Conservation (phyloP, 176 grass and related monocot species). For the Bonia amplexicaulis region DNA sequence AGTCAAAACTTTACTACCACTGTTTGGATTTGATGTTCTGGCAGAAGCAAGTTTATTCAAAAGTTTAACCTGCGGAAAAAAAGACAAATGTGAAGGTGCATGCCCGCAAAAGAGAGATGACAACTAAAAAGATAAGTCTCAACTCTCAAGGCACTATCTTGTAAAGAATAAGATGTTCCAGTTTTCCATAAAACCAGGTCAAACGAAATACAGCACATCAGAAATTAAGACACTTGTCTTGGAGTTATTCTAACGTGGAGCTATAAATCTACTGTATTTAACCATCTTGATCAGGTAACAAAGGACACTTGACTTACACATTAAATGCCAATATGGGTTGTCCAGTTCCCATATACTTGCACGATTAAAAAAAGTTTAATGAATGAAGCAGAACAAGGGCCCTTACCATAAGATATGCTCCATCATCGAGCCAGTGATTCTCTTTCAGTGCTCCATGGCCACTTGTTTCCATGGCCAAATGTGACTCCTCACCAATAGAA, state of each 20-base stretch:
- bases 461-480: constrained; percentile 98
- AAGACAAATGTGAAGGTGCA: neutral
- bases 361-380: neutral
- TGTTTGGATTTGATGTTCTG: constrained; percentile 56
- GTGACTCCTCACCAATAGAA: constrained; percentile 83
- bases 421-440: constrained; percentile 98
- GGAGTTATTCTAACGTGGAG: neutral
- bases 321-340: neutral
- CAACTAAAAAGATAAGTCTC: neutral
- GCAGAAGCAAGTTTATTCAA: constrained; percentile 86
- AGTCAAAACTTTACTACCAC: constrained; percentile 71
- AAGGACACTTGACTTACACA: neutral
- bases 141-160: neutral
- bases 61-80: constrained; percentile 70
- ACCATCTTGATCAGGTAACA: neutral
- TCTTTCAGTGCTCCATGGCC: constrained; percentile 97
- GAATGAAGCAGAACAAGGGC: constrained; percentile 15
- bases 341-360: neutral
- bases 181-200: neutral
- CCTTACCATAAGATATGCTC: constrained; percentile 90
- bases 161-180: neutral
- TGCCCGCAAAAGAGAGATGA: neutral
- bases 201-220: constrained; percentile 2
- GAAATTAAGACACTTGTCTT: neutral
- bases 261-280: neutral